Evolutionary conservation across 2,329 filamentous ascomycete species (phyloP).

Genomic region (Chalaropsis thielavioides): DNA sequence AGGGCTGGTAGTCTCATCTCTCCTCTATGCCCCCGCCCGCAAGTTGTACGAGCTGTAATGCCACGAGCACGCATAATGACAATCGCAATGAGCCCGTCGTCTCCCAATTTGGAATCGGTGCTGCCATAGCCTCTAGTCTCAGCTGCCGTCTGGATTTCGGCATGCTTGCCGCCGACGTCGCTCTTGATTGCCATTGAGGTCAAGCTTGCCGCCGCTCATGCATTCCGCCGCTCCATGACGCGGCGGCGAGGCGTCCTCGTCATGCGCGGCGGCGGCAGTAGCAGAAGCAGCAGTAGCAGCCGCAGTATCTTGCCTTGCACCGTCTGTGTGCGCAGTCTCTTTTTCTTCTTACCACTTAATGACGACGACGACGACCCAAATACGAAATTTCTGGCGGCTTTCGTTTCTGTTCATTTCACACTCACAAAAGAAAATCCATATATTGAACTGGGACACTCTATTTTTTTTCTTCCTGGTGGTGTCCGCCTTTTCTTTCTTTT

Average conservation of each 20-base stretch:
- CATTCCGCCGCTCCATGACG: neutral
- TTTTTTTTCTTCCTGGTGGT: neutral
- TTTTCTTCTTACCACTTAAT: slow-evolving; percentile 18
- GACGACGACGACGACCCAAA: slow-evolving; percentile 5
- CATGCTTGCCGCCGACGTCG: neutral
- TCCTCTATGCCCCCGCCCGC: slow-evolving; percentile 10
- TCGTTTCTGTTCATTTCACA: neutral
- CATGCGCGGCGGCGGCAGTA: neutral
- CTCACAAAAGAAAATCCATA: neutral
- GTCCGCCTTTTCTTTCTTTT: neutral
- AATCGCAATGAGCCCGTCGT: no score
- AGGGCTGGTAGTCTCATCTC: slow-evolving; percentile 42
- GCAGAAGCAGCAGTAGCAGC: neutral
- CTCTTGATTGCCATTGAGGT: neutral
- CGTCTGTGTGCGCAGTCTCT: slow-evolving; percentile 20
- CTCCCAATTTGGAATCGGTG: neutral
- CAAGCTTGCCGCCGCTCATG: neutral
- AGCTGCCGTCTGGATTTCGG: neutral
- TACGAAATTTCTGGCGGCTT: slow-evolving; percentile 3
- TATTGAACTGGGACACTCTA: neutral
- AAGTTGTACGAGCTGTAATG: neutral
- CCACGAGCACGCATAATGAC: neutral
- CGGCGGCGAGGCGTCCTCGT: neutral
- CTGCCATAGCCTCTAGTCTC: neutral
- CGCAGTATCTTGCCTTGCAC: neutral